Base-by-base conservation (phyloP, 2,329 filamentous ascomycete genomes). In the Ascochyta koolunga region DNA sequence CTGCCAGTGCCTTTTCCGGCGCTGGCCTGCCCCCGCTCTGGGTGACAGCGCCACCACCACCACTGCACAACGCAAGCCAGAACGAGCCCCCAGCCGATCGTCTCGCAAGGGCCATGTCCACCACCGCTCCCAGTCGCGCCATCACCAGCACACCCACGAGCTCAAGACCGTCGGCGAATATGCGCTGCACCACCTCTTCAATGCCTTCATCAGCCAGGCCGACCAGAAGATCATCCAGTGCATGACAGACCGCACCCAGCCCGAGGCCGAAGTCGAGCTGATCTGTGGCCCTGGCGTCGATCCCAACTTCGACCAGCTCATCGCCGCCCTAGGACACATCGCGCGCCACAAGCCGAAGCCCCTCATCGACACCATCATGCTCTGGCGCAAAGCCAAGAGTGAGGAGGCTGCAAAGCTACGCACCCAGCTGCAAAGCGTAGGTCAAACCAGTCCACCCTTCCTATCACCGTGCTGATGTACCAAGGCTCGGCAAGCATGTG, bases 161-260 rank as follows among this genome's bases (percentile, higher is more conserved):
- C 85, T 89, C 61, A 96, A 93, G 76, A 97, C 93, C 0, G 93
- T 97, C n/a, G 93, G 92, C 50, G 95, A 99, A 79, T 98, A 96
- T 83, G 95, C 95, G 18, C 80, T 99, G 56, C 93, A 98, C 76
- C 93, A 98, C 65, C 80, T 99, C 37, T 97, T 98, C 76, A 98
- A 95, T 62, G 92, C 93, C 83, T 99, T 99, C 77, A 95, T 98
- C 69, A 89, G 90, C 15, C 90, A 96, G 72, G 95, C 95, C n/a
- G 95, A 99, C 74, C 90, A 95, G 62, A 97, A 97, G 77, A 89
- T 99, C 61, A 92, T 90, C 63, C 88, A 91, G 66, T 96, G 91
- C 70, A 89, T 96, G 65, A 87, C 89, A 44, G 85, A 89, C 36
- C 84, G 91, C 7, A 87, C 90, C 61, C 89, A 93, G 50, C 86